These are phyloP conservation scores for Aureobasidium leucospermi DNA, from an alignment of 2,329 filamentous ascomycete genomes.

Conservation along the genomic window DNA sequence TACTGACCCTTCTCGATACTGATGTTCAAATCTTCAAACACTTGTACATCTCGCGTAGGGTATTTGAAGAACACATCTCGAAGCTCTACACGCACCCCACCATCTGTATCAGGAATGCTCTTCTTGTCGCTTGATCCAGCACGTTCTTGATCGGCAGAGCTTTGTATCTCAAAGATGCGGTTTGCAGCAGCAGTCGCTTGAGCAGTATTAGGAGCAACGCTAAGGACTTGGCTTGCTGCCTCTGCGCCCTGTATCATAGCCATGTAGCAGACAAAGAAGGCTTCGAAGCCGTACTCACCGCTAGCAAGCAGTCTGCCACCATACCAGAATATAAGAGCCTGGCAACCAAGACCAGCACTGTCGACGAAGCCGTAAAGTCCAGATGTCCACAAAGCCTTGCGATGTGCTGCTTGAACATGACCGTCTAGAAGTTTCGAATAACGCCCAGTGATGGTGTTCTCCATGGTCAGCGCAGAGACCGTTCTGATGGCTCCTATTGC, in stretches of 20 bases:
- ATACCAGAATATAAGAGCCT: slow-evolving; percentile 31
- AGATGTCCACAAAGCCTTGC: slow-evolving; percentile 52
- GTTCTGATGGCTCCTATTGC: slow-evolving; percentile 30
- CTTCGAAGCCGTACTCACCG: slow-evolving; percentile 27
- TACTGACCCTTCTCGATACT: slow-evolving; percentile 31
- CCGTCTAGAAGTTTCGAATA: slow-evolving; percentile 49
- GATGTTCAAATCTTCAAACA: slow-evolving; percentile 39
- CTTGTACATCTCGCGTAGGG: slow-evolving; percentile 41
- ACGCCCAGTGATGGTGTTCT: slow-evolving; percentile 50
- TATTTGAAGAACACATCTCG: slow-evolving; percentile 35
- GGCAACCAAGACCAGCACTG: slow-evolving; percentile 48
- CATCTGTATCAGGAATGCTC: slow-evolving; percentile 8
- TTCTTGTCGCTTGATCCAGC: not conserved
- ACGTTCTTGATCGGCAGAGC: not conserved
- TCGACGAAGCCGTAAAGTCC: slow-evolving; percentile 58
- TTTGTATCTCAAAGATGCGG: slow-evolving; percentile 6
- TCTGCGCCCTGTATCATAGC: not conserved
- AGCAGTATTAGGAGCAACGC: slow-evolving; percentile 34
- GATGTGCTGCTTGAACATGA: slow-evolving; percentile 51
- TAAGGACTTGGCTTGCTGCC: slow-evolving; percentile 53
- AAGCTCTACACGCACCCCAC: slow-evolving; percentile 33
- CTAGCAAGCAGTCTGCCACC: slow-evolving; percentile 27
- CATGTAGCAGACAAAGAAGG: slow-evolving; percentile 42
- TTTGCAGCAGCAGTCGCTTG: slow-evolving; percentile 12
- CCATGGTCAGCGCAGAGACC: slow-evolving; percentile 56